Evolutionary conservation across 768 basidiomycete genomes (phyloP).

Genomic region (Trametes villosa): DNA sequence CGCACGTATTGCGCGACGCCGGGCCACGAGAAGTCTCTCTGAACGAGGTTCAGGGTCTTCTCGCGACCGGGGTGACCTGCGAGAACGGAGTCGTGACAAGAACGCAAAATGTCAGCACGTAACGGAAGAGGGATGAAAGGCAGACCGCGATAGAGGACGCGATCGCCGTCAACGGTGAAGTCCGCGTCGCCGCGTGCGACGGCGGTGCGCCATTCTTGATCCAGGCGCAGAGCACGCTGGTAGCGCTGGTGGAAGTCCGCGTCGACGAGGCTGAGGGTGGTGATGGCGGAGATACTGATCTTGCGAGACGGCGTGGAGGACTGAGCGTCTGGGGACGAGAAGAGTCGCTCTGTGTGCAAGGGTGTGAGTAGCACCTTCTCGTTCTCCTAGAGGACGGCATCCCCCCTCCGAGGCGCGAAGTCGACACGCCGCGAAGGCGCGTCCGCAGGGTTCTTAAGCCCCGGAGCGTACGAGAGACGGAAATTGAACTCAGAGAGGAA

Average conservation of each 20-base stretch:
- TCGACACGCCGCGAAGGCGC: conserved; percentile 30
- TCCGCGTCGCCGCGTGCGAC: conserved; percentile 19
- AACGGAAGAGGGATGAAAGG: conserved; percentile 40
- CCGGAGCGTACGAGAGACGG: conserved; percentile 36
- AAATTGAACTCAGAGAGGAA: conserved; percentile 38
- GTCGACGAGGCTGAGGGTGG: conserved; percentile 28
- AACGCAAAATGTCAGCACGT: conserved; percentile 35
- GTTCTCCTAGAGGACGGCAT: conserved; percentile 7
- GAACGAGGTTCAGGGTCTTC: conserved; percentile 38
- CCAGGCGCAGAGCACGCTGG: conserved; percentile 17
- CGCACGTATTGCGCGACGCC: conserved; percentile 24
- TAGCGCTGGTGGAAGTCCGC: conserved; percentile 25
- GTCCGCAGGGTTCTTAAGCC: conserved; percentile 26
- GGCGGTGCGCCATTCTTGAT: conserved; percentile 27
- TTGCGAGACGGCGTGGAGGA: neutral
- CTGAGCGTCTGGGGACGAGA: neutral
- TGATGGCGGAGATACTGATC: conserved; percentile 22
- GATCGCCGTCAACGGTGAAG: conserved; percentile 14
- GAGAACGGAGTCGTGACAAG: conserved; percentile 41
- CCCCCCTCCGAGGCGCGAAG: conserved; percentile 28
- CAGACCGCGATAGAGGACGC: conserved; percentile 31
- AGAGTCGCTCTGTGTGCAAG: conserved; percentile 1
- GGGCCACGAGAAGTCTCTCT: conserved; percentile 48
- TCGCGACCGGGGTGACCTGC: conserved; percentile 47
- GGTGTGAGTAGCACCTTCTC: conserved; percentile 13